Evolutionary conservation across 2,329 filamentous ascomycete genomes (phyloP), one percentile per base, ranked within the genome.

Genomic region (Fusarium tanahbumbuense): DNA sequence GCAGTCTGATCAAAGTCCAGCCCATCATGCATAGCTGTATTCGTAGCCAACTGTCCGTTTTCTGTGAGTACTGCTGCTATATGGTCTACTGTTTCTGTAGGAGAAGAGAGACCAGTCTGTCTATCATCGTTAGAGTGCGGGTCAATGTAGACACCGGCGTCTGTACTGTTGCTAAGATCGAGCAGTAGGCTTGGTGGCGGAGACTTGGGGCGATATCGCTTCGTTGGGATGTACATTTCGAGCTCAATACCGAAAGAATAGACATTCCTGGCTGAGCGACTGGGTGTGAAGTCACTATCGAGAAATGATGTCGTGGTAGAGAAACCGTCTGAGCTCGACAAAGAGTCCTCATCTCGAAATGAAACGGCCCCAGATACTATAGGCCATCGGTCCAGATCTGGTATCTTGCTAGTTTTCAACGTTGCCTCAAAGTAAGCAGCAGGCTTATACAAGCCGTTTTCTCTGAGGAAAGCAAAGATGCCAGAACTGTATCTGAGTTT

Each of bases 221-320:
- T 45, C 13, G 34, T 27, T n/a, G 70, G 67, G 12, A 60, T 28
- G 8, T 62, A 46, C 23, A 73, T 32, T 46, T 73, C 71, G 11
- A 73, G 52, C 59, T 73, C 72, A n/a, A 73, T 45, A 13, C 69
- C 72, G 20, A 74, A 60, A 12, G 59, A 71, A 54, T 74, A 73
- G 5, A 16, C 47, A 37, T 55, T 50, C 34, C 34, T 37, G 34
- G 18, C 16, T n/a, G 9, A 52, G 11, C 13, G 41, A 18, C 12
- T 37, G 18, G 34, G 34, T 12, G 18, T 37, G 3, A 37, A 37
- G 10, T 37, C 34, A 11, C 18, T 37, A 37, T 37, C 34, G 18
- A 37, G 34, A n/a, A n/a, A 37, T n/a, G 34, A n/a, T n/a, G 34
- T n/a, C 34, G 34, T 37, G 34, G 34, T 12, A 37, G 15, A 50